phyloP scores from a whole-genome alignment of 495 filamentous ascomycete species.

The Podospora appendiculata region DNA sequence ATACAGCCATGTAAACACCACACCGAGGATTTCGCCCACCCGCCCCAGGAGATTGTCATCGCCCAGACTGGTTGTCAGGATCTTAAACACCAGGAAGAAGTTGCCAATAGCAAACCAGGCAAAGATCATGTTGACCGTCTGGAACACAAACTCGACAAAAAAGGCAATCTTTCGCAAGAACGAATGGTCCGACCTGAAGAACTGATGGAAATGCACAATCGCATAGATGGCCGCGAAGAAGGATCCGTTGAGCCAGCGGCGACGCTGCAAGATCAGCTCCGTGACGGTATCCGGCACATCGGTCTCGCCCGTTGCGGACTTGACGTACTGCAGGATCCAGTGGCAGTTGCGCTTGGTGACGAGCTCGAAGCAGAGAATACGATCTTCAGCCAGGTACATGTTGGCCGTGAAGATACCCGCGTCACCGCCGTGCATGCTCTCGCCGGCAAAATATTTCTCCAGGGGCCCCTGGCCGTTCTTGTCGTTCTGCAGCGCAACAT shows the following conservation, averaged over 20 bases:
- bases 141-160: slow-evolving; percentile 86
- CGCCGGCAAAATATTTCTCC: slow-evolving; percentile 95
- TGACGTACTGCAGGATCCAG: slow-evolving; percentile 98
- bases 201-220: slow-evolving; percentile 86
- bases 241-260: slow-evolving; percentile 95
- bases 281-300: slow-evolving; percentile 95
- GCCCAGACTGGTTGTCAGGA: slow-evolving; percentile 80
- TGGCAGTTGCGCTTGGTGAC: slow-evolving; percentile 94
- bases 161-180: slow-evolving; percentile 83
- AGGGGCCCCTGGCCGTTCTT: slow-evolving; percentile 86
- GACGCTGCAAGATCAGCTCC: slow-evolving; percentile 91
- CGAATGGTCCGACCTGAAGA: slow-evolving; percentile 87
- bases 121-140: slow-evolving; percentile 94
- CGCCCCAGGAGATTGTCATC: slow-evolving; percentile 58
- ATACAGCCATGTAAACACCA: slow-evolving; percentile 96
- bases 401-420: slow-evolving; percentile 98
- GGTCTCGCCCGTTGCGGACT: slow-evolving; percentile 91
- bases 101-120: slow-evolving; percentile 99
- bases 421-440: slow-evolving; percentile 91
- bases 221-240: slow-evolving; percentile 99
- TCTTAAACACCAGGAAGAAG: slow-evolving; percentile 99
- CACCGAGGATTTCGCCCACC: slow-evolving; percentile 68
- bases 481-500: slow-evolving; percentile 91
- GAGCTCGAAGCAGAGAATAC: slow-evolving; percentile 98
- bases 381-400: slow-evolving; percentile 99